phyloP scores from a whole-genome alignment of 2,329 filamentous ascomycete species.

The Triangularia verruculosa region DNA sequence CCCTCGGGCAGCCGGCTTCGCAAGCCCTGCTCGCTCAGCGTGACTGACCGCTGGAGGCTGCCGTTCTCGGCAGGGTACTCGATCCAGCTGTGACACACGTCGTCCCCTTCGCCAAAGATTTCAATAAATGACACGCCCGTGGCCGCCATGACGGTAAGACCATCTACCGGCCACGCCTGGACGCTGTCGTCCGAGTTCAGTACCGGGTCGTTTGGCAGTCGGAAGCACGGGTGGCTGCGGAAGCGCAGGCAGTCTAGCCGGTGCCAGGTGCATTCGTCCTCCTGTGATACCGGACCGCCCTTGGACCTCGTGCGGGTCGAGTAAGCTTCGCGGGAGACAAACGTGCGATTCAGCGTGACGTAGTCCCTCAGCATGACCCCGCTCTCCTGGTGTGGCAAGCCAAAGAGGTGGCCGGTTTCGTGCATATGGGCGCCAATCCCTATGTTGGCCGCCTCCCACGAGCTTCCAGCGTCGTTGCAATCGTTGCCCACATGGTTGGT shows the following conservation, averaged over 20 bases:
- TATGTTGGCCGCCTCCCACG: constrained; percentile 93
- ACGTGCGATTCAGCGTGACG: constrained; percentile 77
- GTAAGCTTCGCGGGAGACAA: constrained; percentile 76
- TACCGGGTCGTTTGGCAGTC: constrained; percentile 70
- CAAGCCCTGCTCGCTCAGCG: constrained; percentile 71
- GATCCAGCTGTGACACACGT: constrained; percentile 75
- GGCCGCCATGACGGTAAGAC: constrained; percentile 71
- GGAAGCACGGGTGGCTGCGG: constrained; percentile 86
- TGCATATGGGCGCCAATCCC: constrained; percentile 92
- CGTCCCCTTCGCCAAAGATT: constrained; percentile 75
- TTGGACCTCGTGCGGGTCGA: constrained; percentile 83
- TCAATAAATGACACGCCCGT: constrained; percentile 85
- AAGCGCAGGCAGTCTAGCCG: constrained; percentile 85
- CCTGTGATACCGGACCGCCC: constrained; percentile 68
- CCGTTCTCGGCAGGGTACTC: constrained; percentile 69
- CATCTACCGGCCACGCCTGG: constrained; percentile 82
- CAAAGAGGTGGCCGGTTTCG: constrained; percentile 85
- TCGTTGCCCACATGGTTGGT: constrained; percentile 78
- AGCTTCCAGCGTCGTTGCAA: constrained; percentile 81
- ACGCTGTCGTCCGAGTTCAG: constrained; percentile 68
- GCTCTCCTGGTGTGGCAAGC: constrained; percentile 82
- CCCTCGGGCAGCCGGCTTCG: constrained; percentile 68
- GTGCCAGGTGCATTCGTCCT: constrained; percentile 90
- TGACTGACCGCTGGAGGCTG: constrained; percentile 66
- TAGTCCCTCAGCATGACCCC: constrained; percentile 95